phyloP scores from a whole-genome alignment of 2,329 filamentous ascomycete species.

The Pseudopithomyces chartarum region DNA sequence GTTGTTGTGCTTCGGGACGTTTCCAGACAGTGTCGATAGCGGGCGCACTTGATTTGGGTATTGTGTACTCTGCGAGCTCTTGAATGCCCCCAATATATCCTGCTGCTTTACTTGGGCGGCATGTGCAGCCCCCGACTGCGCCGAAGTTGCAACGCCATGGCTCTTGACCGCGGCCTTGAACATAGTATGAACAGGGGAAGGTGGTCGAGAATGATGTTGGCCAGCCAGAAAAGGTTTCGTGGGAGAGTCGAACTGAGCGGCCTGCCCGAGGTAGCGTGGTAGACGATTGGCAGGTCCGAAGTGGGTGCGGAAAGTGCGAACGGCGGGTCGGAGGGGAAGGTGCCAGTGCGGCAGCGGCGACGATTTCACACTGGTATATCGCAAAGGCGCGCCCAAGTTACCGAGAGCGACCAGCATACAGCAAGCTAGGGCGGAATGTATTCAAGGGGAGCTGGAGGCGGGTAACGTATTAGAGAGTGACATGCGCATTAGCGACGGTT shows the following conservation, averaged over 20 bases:
- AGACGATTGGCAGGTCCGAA: neutral
- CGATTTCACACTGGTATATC: conserved; percentile 32
- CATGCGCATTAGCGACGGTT: conserved; percentile 26
- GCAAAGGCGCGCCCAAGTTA: conserved; percentile 39
- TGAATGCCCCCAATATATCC: conserved; percentile 46
- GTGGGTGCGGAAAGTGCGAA: neutral
- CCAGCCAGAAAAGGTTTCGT: conserved; percentile 17
- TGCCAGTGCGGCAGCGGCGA: conserved; percentile 23
- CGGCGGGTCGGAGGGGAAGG: conserved; percentile 23
- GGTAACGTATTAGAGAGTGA: conserved; percentile 21
- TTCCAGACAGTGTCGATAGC: conserved; percentile 34
- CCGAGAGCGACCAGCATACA: conserved; percentile 44
- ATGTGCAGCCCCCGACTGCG: conserved; percentile 24
- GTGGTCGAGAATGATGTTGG: conserved; percentile 22
- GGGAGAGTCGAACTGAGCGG: neutral
- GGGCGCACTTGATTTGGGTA: conserved; percentile 37
- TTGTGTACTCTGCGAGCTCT: conserved; percentile 41
- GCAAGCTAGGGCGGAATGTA: conserved; percentile 33
- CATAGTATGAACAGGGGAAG: conserved; percentile 35
- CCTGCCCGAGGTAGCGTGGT: no score
- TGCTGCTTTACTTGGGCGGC: conserved; percentile 28
- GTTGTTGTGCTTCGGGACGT: conserved; percentile 37
- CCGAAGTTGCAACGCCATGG: conserved; percentile 41
- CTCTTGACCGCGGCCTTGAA: conserved; percentile 48
- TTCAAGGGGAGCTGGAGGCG: conserved; percentile 32